Percentiles rank a stretch among this genome's conserved stretches.
phyloP scores from a whole-genome alignment of 2,329 filamentous ascomycete species.

The Aspergillus sp. region DNA sequence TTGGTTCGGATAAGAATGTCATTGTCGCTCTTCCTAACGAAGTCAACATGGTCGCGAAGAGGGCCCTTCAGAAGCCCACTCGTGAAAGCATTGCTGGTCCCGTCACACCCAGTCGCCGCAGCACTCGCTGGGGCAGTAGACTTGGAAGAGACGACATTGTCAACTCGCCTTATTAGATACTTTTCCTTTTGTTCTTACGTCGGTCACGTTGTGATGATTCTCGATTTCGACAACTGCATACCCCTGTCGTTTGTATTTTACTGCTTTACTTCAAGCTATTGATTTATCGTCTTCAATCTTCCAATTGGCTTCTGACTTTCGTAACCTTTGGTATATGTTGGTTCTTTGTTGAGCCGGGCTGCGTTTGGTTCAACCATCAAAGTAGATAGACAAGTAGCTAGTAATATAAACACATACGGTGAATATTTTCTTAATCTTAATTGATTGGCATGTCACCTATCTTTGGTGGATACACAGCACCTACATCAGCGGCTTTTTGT shows the following conservation, averaged over 20 bases:
- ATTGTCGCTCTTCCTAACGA: conserved; percentile 96
- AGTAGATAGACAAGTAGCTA: neutral
- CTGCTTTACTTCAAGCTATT: conserved; percentile 1
- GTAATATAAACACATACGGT: neutral
- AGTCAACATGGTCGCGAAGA: conserved; percentile 94
- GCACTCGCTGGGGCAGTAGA: conserved; percentile 40
- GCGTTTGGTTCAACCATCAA: neutral
- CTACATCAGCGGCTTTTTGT: no score
- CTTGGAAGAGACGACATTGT: conserved; percentile 83
- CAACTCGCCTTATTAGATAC: conserved; percentile 64
- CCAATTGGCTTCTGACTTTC: neutral
- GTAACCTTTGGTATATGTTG: neutral
- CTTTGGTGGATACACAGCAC: no score
- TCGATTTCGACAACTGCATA: conserved; percentile 14
- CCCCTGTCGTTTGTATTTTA: conserved; percentile 13
- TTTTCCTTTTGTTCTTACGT: conserved; percentile 13
- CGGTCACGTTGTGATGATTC: conserved; percentile 11
- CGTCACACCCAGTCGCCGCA: conserved; percentile 51
- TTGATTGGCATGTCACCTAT: no score
- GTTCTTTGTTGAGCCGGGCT: neutral
- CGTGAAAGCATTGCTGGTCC: conserved; percentile 82
- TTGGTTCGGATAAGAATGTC: conserved; percentile 95
- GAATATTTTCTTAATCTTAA: no score
- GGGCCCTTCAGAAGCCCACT: conserved; percentile 82
- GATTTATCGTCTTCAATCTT: neutral